phyloP scores from a whole-genome alignment of 1,139 yeast species.

The Suhomyces bokatorum region DNA sequence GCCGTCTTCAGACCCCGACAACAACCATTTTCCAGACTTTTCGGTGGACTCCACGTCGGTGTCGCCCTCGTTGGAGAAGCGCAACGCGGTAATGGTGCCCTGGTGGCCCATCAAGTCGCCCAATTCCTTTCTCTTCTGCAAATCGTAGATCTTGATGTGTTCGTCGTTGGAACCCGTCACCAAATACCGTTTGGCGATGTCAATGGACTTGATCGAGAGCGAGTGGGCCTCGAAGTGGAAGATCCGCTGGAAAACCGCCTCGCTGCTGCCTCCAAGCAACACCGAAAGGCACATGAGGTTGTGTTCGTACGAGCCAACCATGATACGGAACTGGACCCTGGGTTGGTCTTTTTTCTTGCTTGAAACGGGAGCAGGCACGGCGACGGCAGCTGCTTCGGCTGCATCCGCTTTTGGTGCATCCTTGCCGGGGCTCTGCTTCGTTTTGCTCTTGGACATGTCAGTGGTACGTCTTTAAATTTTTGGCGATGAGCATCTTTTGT shows the following conservation, averaged over 20 bases:
- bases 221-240: conserved; percentile 96
- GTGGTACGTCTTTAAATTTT: background rate
- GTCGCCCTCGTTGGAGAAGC: conserved; percentile 58
- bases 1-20: conserved; percentile 91
- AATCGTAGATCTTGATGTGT: conserved; percentile 89
- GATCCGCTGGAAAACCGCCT: conserved; percentile 81
- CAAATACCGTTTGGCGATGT: conserved; percentile 77
- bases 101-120: conserved; percentile 89
- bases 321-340: conserved; percentile 59
- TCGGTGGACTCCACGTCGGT: conserved; percentile 21
- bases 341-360: background rate
- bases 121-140: conserved; percentile 89
- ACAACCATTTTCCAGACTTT: conserved; percentile 76
- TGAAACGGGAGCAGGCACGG: background rate
- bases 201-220: conserved; percentile 80
- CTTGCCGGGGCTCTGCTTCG: conserved; percentile 4
- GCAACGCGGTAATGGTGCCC: conserved; percentile 79
- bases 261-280: conserved; percentile 40
- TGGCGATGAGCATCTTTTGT: conserved; percentile 3
- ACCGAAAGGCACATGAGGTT: conserved; percentile 82
- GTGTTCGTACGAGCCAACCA: conserved; percentile 96
- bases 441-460: conserved; percentile 2
- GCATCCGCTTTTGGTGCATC: background rate
- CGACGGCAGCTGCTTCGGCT: background rate
- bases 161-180: conserved; percentile 97